Base-by-base conservation (phyloP, 768 basidiomycete species). In the Podaxis sp. region DNA sequence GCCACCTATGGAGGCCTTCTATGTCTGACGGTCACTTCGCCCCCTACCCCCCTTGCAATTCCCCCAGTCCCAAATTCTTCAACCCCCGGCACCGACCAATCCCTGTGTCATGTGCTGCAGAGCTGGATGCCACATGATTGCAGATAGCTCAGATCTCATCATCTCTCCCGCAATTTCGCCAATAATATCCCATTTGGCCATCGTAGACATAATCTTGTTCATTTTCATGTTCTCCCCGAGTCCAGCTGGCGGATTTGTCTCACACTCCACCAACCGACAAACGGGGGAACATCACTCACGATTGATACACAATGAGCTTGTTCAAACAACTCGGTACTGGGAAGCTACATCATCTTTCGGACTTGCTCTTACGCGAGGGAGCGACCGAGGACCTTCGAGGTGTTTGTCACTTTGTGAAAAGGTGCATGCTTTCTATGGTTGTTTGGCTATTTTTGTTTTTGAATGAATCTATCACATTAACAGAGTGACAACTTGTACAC, bases 351-450 rank as follows among this genome's bases (percentile, higher is more conserved):
- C 95, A 98, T 71, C 94, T 97, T 69, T 76, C 99, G 13, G 97
- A 95, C 2, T 73, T 96, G 65, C 81, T 99, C 48, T 90, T 90
- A 67, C 83, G 92, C 26, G 95, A 96, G 71, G 86, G 84, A 19
- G 88, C 90, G 65, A 84, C 84, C 2, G 90, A 97, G 67, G 95
- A 96, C 65, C 73, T 95, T 17, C 81, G 91, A 8, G 89, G 88
- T 0, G 83, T 97, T 3, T 98, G 99, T 71, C 97, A 99, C 71
- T 98, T 96, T 66, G 84, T 88, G 7, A 97, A 96, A 76, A 96
- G 96, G 96, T 95, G 26, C 48, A 86, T 73, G 3, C 19, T 67
- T 59, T 54, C 24, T 33, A 59, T 56, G 28, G 42, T 63, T 54
- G 4, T 19, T 19, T 19, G 42, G 13, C 57, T 24, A 70, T 36